phyloP scores from a whole-genome alignment of 177 flowering plant species.

The Vitis hybrid region DNA sequence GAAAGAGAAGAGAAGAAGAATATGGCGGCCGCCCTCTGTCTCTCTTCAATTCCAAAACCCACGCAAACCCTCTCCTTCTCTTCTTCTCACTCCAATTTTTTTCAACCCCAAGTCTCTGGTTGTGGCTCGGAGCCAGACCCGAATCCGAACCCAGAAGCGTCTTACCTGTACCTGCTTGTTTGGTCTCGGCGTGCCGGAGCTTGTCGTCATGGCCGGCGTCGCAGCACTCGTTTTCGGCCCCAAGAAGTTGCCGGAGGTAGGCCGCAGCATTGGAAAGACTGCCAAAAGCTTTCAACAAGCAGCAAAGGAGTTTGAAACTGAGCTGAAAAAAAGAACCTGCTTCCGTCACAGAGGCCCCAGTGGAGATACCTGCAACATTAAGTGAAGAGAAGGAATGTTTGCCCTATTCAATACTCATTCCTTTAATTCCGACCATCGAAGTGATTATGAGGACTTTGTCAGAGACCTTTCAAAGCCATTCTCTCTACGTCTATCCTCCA shows the following conservation, averaged over 20 bases:
- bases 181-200: too few relatives aligned
- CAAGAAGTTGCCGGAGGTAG: constrained; percentile 76
- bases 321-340: constrained; percentile 63
- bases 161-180: too few relatives aligned
- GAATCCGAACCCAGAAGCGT: too few relatives aligned
- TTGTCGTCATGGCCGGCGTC: not conserved
- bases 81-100: constrained; percentile 22
- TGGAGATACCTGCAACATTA: constrained; percentile 28
- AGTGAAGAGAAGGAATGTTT: constrained; percentile 31
- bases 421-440: constrained; percentile 79
- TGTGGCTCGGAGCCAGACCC: constrained; percentile 11
- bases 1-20: not conserved
- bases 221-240: constrained; percentile 80
- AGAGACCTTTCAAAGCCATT: constrained; percentile 70
- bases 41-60: constrained; percentile 14
- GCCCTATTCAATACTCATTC: constrained; percentile 33
- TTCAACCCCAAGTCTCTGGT: constrained; percentile 17
- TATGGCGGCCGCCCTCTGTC: constrained; percentile 21
- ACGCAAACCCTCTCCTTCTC: constrained; percentile 20
- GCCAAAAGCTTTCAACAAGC: constrained; percentile 89
- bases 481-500: constrained; percentile 48
- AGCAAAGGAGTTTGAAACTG: constrained; percentile 77
- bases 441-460: constrained; percentile 79
- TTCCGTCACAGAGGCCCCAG: constrained; percentile 23
- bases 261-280: constrained; percentile 74